Evolutionary conservation across 1,284 basidiomycete species (phyloP).

Genomic region (Phenoliferia sp.): DNA sequence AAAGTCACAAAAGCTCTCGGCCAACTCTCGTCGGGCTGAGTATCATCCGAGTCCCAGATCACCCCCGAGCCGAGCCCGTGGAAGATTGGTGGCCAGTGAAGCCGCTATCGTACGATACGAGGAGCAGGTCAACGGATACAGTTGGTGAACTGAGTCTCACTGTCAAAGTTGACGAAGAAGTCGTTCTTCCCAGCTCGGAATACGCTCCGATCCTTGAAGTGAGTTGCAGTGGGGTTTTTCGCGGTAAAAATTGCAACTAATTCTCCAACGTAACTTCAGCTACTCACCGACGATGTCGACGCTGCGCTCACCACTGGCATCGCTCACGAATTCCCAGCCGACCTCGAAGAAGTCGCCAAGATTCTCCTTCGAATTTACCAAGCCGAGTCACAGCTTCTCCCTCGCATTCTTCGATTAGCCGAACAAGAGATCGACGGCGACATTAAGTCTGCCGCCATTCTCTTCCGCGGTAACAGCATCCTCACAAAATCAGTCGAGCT

Average conservation of each 20-base stretch:
- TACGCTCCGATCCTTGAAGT: slow-evolving; percentile 30
- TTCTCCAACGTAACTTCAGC: slow-evolving; percentile 8
- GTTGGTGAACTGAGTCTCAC: slow-evolving; percentile 68
- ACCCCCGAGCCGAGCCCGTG: slow-evolving; percentile 62
- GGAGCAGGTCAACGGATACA: slow-evolving; percentile 14
- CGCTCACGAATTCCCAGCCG: slow-evolving; percentile 23
- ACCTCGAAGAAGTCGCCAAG: slow-evolving; percentile 33
- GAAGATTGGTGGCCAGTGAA: slow-evolving; percentile 77
- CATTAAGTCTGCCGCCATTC: slow-evolving; percentile 49
- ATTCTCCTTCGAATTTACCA: slow-evolving; percentile 33
- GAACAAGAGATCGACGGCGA: slow-evolving; percentile 28
- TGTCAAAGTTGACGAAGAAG: slow-evolving; percentile 68
- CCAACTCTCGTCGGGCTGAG: slow-evolving; percentile 50
- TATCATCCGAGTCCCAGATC: slow-evolving; percentile 61
- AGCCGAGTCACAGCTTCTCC: slow-evolving; percentile 25
- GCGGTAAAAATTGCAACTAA: neutral
- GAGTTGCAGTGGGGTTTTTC: neutral
- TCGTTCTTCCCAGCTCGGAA: slow-evolving; percentile 37
- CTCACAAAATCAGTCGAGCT: slow-evolving; percentile 74
- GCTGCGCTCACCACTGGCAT: slow-evolving; percentile 29
- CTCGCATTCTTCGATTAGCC: slow-evolving; percentile 30
- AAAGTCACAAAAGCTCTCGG: slow-evolving; percentile 21
- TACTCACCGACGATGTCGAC: slow-evolving; percentile 26
- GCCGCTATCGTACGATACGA: slow-evolving; percentile 7
- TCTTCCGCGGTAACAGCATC: slow-evolving; percentile 72